Evolutionary conservation across 2,329 filamentous ascomycete species (phyloP), one percentile per base, ranked within the genome.

Genomic region (Fusarium lateritium): DNA sequence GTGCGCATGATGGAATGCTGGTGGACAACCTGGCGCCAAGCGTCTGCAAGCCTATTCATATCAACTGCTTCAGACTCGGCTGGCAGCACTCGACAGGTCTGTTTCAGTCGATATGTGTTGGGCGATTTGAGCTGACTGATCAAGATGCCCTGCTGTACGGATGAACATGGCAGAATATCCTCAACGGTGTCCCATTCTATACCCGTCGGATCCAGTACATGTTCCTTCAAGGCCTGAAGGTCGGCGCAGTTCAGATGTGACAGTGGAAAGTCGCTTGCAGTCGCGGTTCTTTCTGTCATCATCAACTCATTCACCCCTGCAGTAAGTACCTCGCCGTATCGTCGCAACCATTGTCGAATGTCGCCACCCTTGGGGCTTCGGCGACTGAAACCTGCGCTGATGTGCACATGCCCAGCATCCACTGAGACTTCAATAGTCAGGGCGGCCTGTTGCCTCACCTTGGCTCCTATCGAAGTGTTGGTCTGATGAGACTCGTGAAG

Each of bases 71-170:
- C 19, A 19, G 19, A 19, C 19, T 19, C 19, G 19, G 19, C 19
- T 19, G 19, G 19, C 19, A 19, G 61, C 28, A 46, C 34, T 55
- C 43, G 50, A 42, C n/a, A 8, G 26, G 38, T 73, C 71, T 51
- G 51, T 19, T 19, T 19, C 19, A 19, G 19, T 19, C 19, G 19
- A 19, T 19, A 19, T 19, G 19, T 19, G 19, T 19, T 19, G 19
- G 19, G 19, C 3, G 19, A 19, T 19, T 19, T 19, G 24, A n/a
- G 28, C 24, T 61, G 56, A 46, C 73, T 79, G 19, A 78, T 61
- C 5, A 79, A 70, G 11, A 80, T 70, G 17, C 77, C 78, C 14
- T 76, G 70, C 36, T 79, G 78, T 57, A 77, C 73, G 0, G 76
- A 73, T 2, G 78, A 75, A 45, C 74, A 79, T 2, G 79, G 78